Conservation (phyloP, 805 yeast genomes). For the Zygosaccharomyces kombuchaensis region DNA sequence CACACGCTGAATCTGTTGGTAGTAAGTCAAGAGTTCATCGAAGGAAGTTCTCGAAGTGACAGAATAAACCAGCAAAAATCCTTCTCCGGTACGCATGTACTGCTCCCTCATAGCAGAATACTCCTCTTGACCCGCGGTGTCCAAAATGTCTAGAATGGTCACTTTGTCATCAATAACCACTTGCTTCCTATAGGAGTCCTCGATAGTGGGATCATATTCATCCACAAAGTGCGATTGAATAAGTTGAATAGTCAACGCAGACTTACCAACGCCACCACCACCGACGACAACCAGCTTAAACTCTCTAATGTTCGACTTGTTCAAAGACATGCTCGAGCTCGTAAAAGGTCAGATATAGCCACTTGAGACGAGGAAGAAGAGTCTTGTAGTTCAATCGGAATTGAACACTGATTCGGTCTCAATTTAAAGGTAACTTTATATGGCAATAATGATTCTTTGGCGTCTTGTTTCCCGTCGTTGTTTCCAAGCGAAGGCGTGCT, state of each 20-base stretch:
- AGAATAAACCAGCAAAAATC: conserved; percentile 82
- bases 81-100: conserved; percentile 95
- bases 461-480: not conserved
- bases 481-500: not conserved
- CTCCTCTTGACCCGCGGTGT: conserved; percentile 98
- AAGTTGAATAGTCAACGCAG: conserved; percentile 91
- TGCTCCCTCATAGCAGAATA: conserved; percentile 91
- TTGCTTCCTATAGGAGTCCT: conserved; percentile 84
- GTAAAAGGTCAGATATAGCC: not conserved
- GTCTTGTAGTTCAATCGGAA: not conserved
- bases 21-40: conserved; percentile 76
- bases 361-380: not conserved
- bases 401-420: not conserved
- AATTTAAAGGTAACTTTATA: not conserved
- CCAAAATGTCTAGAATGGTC: conserved; percentile 79
- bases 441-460: not conserved
- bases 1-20: conserved; percentile 72
- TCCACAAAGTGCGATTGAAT: conserved; percentile 94
- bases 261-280: conserved; percentile 98
- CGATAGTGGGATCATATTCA: conserved; percentile 98
- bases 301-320: conserved; percentile 52
- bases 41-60: conserved; percentile 82
- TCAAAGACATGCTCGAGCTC: conserved; percentile 17
- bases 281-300: conserved; percentile 95
- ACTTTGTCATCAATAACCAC: conserved; percentile 77